Percentiles rank a stretch among this genome's conserved stretches.
Evolutionary conservation across 495 filamentous ascomycete genomes (phyloP).

Genomic region (Aspergillus sparsus): DNA sequence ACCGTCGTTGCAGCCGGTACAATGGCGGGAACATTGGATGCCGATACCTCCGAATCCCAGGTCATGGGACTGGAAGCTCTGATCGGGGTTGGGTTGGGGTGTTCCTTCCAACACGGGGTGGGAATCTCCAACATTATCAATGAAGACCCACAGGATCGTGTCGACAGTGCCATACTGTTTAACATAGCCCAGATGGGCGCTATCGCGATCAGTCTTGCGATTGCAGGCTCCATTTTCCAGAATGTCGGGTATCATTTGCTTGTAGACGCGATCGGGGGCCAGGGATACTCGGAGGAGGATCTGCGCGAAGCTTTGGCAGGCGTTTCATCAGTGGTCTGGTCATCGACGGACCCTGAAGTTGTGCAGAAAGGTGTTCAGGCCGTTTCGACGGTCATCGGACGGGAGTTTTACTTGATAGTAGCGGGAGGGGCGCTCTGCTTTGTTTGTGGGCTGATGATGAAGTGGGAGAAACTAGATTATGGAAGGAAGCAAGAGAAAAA

Average conservation of each 20-base stretch:
- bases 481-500: too few relatives aligned
- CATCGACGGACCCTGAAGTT: constrained; percentile 8
- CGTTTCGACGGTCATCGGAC: constrained; percentile 10
- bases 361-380: constrained; percentile 4
- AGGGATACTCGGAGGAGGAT: constrained; percentile 10
- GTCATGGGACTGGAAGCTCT: constrained; percentile 18
- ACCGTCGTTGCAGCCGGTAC: background rate
- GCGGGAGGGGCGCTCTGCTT: constrained; percentile 15
- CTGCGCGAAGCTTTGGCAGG: constrained; percentile 16
- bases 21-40: constrained; percentile 11
- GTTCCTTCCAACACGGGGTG: constrained; percentile 22
- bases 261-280: background rate
- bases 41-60: constrained; percentile 5
- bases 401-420: constrained; percentile 20
- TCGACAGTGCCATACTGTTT: constrained; percentile 17
- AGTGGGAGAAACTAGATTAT: constrained; percentile 4
- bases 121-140: constrained; percentile 18
- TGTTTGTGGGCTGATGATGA: constrained; percentile 13
- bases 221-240: constrained; percentile 22
- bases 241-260: constrained; percentile 15
- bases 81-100: constrained; percentile 16
- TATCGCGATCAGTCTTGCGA: constrained; percentile 10
- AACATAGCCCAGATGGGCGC: constrained; percentile 21
- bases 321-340: constrained; percentile 16
- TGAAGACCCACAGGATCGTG: constrained; percentile 10